Evolutionary conservation across 768 basidiomycete genomes (phyloP), one percentile per base, ranked within the genome.

Genomic region (Termitomyces sp.): DNA sequence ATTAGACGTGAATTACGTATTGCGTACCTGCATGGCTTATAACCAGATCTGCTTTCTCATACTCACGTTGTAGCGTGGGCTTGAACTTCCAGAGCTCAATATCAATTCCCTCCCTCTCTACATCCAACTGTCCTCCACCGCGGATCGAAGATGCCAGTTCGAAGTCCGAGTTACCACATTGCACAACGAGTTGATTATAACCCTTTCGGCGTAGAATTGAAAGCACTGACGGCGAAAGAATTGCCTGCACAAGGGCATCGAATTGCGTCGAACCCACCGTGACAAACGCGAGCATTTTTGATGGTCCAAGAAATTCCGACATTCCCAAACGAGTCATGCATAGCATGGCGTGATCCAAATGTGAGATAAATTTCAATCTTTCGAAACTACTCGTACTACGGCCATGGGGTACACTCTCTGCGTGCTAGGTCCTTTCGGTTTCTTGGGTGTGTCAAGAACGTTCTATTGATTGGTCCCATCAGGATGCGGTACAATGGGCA

Each of bases 401-500:
- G 45, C 33, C 46, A 95, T 95, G 94, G 94, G 93, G 20, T 96
- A 97, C 73, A 95, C 92, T 54, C 84, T 96, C 55, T 94, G 93
- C 68, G 85, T 95, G 31, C 74, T 97, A 77, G 94, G 94, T 78
- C 42, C 78, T 61, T 57, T 63, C 42, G 37, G 31, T 60, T 58
- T 51, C 57, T 61, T 36, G 46, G 4, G 11, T 51, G 22, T 45
- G 59, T 39, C 42, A 27, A 46, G 13, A 27, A 48, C 36, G 61
- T 58, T 64, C 54, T 54, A 55, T 57, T 58, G 56, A 65, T 59
- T 62, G 63, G 61, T 55, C 58, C 27, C 58, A 60, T 58, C 67
- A 88, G 97, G 96, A 80, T 98, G 97, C 73, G 97, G 97, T 58
- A 98, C 96, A 12, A 98, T 99, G 97, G 97, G 97, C 58, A 75